These are phyloP conservation scores for Elsinoe perseae DNA, from an alignment of 2,329 filamentous ascomycete genomes.

Conservation along the genomic window DNA sequence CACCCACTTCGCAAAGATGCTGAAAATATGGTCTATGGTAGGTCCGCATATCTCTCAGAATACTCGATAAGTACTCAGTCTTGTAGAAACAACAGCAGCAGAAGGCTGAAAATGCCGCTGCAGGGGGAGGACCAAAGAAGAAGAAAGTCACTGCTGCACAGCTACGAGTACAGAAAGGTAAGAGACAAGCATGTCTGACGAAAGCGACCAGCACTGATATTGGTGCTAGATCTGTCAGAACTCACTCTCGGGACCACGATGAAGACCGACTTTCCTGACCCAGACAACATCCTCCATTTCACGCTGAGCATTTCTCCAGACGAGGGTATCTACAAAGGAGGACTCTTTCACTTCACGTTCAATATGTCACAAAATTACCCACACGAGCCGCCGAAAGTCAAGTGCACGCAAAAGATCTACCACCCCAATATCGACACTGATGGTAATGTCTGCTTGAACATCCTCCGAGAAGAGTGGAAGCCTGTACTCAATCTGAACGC, in stretches of 20 bases:
- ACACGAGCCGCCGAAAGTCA: constrained; percentile 95
- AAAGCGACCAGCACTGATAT: not conserved
- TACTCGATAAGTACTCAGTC: constrained; percentile 1
- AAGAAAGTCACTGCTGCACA: constrained; percentile 98
- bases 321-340: constrained; percentile 82
- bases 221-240: constrained; percentile 63
- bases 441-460: constrained; percentile 96
- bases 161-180: constrained; percentile 92
- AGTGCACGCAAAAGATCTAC: constrained; percentile 96
- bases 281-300: constrained; percentile 81
- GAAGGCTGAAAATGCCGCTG: constrained; percentile 76
- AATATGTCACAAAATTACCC: constrained; percentile 91
- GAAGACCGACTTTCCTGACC: constrained; percentile 72
- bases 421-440: constrained; percentile 98
- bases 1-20: constrained; percentile 54
- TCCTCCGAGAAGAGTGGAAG: constrained; percentile 97
- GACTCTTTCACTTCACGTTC: constrained; percentile 83
- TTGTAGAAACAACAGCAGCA: constrained; percentile 71
- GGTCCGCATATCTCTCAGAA: constrained; percentile 21
- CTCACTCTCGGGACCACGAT: constrained; percentile 71
- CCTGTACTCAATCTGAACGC: constrained; percentile 94
- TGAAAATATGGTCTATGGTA: constrained; percentile 99
- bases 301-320: constrained; percentile 73
- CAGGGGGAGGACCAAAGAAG: constrained; percentile 63
- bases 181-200: not conserved